Conservation (phyloP, 2,329 filamentous ascomycete genomes). For the Penicillium sclerotigenum region DNA sequence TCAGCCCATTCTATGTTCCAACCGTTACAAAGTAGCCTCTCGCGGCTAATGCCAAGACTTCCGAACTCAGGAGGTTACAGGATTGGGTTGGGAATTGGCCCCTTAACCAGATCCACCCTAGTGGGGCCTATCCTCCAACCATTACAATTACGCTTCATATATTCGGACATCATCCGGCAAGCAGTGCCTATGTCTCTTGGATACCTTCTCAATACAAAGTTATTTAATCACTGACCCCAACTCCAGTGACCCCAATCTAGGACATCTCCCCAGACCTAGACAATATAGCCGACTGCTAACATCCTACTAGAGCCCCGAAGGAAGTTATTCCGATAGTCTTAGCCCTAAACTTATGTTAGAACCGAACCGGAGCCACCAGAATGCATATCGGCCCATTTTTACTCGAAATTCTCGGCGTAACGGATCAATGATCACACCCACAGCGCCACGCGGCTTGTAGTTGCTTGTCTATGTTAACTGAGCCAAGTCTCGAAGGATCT, state of each 20-base stretch:
- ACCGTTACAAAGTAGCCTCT: background rate
- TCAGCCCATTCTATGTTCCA: background rate
- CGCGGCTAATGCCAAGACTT: background rate
- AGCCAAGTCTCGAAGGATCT: conserved; percentile 16
- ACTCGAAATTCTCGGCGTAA: background rate
- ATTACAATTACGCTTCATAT: background rate
- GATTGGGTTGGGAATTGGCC: background rate
- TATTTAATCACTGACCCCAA: background rate
- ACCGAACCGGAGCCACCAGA: background rate
- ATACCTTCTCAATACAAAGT: background rate
- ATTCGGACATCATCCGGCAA: background rate
- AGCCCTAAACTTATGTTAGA: background rate
- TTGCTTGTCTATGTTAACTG: background rate
- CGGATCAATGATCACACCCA: conserved; percentile 6
- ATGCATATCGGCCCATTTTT: background rate
- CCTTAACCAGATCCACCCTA: conserved; percentile 1
- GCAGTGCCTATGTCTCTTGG: background rate
- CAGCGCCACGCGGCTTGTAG: conserved; percentile 2
- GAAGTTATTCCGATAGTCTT: background rate
- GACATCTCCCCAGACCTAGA: background rate
- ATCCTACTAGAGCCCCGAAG: background rate
- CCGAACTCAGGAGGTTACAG: background rate
- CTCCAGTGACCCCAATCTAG: background rate
- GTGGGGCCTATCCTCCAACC: background rate
- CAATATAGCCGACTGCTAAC: background rate